Evolutionary conservation across 192 early-diverging fungal genomes (phyloP).

Genomic region (Coemansia sp.): DNA sequence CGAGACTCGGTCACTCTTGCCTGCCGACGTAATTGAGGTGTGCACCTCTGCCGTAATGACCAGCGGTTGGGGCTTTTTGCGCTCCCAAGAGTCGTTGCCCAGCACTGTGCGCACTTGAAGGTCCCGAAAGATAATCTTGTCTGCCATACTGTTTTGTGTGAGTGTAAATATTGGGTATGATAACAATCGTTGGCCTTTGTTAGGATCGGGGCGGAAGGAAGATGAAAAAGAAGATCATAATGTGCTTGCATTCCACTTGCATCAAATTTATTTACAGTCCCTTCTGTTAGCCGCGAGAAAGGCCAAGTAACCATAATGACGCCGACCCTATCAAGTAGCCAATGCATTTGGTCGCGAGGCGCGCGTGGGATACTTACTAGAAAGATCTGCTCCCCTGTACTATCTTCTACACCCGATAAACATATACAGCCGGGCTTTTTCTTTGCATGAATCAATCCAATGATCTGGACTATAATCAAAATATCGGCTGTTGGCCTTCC

Average conservation of each 20-base stretch:
- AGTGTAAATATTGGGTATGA: neutral
- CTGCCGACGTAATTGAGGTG: slow-evolving; percentile 72
- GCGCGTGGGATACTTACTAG: too few relatives aligned
- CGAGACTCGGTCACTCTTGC: slow-evolving; percentile 74
- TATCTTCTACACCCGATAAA: neutral
- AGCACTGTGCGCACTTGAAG: slow-evolving; percentile 79
- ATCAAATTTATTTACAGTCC: too few relatives aligned
- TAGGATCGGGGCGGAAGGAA: neutral
- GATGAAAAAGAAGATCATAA: neutral
- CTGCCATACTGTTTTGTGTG: slow-evolving; percentile 31
- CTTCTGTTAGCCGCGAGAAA: too few relatives aligned
- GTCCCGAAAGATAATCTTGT: slow-evolving; percentile 73
- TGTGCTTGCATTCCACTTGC: too few relatives aligned
- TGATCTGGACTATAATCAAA: neutral
- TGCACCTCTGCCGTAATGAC: slow-evolving; percentile 73
- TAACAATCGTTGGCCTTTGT: neutral
- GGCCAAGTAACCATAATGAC: too few relatives aligned
- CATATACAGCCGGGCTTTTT: neutral
- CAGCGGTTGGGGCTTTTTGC: slow-evolving; percentile 82
- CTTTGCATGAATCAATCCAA: neutral
- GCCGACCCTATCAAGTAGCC: too few relatives aligned
- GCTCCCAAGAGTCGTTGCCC: slow-evolving; percentile 93
- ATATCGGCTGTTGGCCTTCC: neutral
- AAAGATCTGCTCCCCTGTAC: neutral
- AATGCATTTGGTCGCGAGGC: too few relatives aligned